Evolutionary conservation across 768 basidiomycete genomes (phyloP).

Genomic region (Xerocomellus amylosporus): DNA sequence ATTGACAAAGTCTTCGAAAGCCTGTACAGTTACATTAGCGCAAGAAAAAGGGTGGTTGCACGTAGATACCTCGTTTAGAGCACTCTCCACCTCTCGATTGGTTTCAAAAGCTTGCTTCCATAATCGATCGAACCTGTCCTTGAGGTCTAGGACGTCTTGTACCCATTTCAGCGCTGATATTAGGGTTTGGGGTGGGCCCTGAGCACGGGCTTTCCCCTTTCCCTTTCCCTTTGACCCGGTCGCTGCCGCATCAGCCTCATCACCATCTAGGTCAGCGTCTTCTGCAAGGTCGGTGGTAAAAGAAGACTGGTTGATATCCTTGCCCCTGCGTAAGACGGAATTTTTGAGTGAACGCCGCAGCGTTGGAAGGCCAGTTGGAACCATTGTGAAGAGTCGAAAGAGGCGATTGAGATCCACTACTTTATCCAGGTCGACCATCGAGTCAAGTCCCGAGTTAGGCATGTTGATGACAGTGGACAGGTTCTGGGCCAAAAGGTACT

Average conservation of each 20-base stretch:
- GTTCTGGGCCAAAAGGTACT: constrained; percentile 75
- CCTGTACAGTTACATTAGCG: constrained; percentile 46
- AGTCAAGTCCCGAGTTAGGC: constrained; percentile 80
- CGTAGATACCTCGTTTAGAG: constrained; percentile 73
- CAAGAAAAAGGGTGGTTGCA: not conserved
- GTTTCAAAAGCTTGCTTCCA: constrained; percentile 68
- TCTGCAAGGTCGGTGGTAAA: constrained; percentile 36
- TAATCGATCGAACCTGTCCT: constrained; percentile 83
- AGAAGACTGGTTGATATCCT: constrained; percentile 72
- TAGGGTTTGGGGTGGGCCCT: constrained; percentile 40
- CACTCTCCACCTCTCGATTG: constrained; percentile 76
- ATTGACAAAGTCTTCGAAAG: constrained; percentile 91
- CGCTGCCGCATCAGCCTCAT: constrained; percentile 36
- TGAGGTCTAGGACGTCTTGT: constrained; percentile 82
- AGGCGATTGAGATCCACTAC: constrained; percentile 73
- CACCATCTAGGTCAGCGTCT: constrained; percentile 35
- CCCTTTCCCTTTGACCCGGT: constrained; percentile 47
- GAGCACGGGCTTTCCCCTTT: constrained; percentile 53
- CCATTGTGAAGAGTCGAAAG: constrained; percentile 69
- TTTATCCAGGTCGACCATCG: constrained; percentile 82
- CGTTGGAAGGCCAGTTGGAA: constrained; percentile 61
- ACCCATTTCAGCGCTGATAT: constrained; percentile 86
- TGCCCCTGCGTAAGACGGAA: constrained; percentile 71
- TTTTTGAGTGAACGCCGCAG: constrained; percentile 68
- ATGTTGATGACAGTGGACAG: constrained; percentile 71